Conservation (phyloP, 2,329 filamentous ascomycete species). For the Pseudopithomyces maydicus region DNA sequence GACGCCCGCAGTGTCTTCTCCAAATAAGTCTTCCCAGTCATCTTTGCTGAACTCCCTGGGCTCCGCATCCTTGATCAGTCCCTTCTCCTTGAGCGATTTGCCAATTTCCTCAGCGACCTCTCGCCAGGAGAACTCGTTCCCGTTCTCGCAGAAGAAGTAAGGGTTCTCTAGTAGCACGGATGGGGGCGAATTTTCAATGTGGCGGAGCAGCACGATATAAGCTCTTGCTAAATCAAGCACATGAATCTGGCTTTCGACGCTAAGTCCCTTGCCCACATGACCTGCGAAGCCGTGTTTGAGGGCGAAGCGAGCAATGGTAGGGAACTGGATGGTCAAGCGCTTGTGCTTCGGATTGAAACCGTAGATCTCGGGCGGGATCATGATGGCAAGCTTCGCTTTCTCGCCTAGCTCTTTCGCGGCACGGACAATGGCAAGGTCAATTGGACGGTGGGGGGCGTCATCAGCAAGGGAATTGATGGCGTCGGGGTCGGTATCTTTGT, state of each 20-base stretch:
- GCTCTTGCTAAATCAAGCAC: constrained; percentile 54
- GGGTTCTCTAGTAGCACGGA: constrained; percentile 48
- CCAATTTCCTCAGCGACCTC: constrained; percentile 88
- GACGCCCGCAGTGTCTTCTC: constrained; percentile 39
- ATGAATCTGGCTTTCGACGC: constrained; percentile 53
- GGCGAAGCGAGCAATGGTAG: constrained; percentile 54
- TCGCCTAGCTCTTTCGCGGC: constrained; percentile 43
- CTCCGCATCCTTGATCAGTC: constrained; percentile 74
- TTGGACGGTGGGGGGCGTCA: constrained; percentile 50
- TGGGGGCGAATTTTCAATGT: constrained; percentile 45
- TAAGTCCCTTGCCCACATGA: constrained; percentile 51
- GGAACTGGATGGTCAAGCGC: constrained; percentile 55
- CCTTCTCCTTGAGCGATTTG: constrained; percentile 91
- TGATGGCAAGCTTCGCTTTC: constrained; percentile 53
- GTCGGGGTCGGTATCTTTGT: constrained; percentile 47
- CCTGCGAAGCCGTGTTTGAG: constrained; percentile 55
- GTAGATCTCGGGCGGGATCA: constrained; percentile 55
- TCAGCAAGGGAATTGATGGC: constrained; percentile 51
- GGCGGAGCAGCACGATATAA: constrained; percentile 53
- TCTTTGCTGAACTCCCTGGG: constrained; percentile 44
- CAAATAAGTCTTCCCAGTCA: constrained; percentile 50
- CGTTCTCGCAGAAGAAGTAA: constrained; percentile 58
- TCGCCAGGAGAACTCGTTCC: constrained; percentile 51
- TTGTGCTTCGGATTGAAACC: constrained; percentile 48
- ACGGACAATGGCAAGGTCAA: constrained; percentile 53